A percentile compares a stretch with the other conserved stretches of the same genome.
phyloP scores from a whole-genome alignment of 73 alveolate genomes.

The Uronychia binucleata region DNA sequence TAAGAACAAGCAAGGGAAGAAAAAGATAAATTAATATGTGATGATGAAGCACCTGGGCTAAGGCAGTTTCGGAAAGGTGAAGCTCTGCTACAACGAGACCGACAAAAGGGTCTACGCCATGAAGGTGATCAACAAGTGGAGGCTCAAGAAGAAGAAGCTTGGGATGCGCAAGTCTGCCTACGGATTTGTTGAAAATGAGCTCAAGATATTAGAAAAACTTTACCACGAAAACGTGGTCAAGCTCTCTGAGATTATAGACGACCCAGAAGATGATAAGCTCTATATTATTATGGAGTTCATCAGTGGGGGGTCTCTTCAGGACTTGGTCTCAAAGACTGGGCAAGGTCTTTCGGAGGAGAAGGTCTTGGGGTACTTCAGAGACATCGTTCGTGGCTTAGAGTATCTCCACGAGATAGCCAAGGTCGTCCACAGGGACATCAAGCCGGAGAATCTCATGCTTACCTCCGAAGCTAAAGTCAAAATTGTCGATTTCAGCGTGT shows the following conservation, averaged over 20 bases:
- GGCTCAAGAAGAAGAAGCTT: too few species aligned
- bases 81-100: too few species aligned
- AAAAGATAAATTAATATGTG: too few species aligned
- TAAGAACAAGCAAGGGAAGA: too few species aligned
- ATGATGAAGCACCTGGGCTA: neutral
- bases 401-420: constrained; percentile 55
- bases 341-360: constrained; percentile 10
- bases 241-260: constrained; percentile 51
- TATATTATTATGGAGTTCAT: constrained; percentile 23
- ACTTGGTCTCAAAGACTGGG: constrained; percentile 12
- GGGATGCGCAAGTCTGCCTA: too few species aligned
- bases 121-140: too few species aligned
- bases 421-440: constrained; percentile 56
- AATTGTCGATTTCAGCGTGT: constrained; percentile 55
- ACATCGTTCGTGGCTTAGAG: constrained; percentile 40
- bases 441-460: constrained; percentile 52
- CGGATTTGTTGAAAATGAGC: too few species aligned
- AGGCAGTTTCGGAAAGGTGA: neutral
- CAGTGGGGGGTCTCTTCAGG: constrained; percentile 22
- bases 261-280: constrained; percentile 32
- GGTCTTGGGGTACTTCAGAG: constrained; percentile 46
- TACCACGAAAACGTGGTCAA: constrained; percentile 44
- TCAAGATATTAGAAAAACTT: constrained; percentile 26
- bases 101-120: too few species aligned
- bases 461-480: constrained; percentile 38